phyloP scores from a whole-genome alignment of 208 protist species.

The Leishmania amazonensis region DNA sequence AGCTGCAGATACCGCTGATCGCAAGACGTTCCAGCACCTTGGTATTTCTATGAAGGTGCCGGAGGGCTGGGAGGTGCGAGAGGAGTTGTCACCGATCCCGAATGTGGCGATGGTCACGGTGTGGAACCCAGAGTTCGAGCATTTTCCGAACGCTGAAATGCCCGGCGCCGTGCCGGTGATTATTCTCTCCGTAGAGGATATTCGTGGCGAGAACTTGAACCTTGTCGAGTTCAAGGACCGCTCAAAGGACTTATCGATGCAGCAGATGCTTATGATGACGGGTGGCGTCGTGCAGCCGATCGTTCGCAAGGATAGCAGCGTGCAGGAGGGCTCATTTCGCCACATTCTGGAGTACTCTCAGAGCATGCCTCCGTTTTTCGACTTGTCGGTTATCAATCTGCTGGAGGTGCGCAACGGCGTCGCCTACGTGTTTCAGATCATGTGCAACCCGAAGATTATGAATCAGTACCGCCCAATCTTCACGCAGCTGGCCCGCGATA shows the following conservation, averaged over 20 bases:
- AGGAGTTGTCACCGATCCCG: conserved; percentile 75
- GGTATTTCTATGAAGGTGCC: conserved; percentile 62
- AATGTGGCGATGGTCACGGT: conserved; percentile 84
- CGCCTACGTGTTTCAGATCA: conserved; percentile 86
- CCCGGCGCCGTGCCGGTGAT: conserved; percentile 65
- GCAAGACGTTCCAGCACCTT: conserved; percentile 38
- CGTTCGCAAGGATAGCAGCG: conserved; percentile 52
- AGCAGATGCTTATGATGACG: conserved; percentile 88
- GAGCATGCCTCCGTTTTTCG: conserved; percentile 70
- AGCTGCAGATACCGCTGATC: conserved; percentile 6
- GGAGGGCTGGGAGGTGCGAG: conserved; percentile 61
- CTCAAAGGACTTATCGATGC: conserved; percentile 64
- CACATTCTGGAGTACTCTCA: conserved; percentile 69
- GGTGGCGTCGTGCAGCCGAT: conserved; percentile 60
- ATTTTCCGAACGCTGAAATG: conserved; percentile 37
- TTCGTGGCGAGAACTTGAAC: conserved; percentile 71
- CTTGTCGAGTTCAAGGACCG: conserved; percentile 80
- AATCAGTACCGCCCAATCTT: conserved; percentile 58
- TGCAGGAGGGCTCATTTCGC: conserved; percentile 59
- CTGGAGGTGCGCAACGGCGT: conserved; percentile 69
- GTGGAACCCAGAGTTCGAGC: conserved; percentile 66
- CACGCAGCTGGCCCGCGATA: conserved; percentile 63
- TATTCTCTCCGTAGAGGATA: conserved; percentile 78
- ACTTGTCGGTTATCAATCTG: conserved; percentile 75
- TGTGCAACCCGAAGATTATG: conserved; percentile 67